phyloP scores from a whole-genome alignment of 768 basidiomycete genomes.

The Amanita rubescens region DNA sequence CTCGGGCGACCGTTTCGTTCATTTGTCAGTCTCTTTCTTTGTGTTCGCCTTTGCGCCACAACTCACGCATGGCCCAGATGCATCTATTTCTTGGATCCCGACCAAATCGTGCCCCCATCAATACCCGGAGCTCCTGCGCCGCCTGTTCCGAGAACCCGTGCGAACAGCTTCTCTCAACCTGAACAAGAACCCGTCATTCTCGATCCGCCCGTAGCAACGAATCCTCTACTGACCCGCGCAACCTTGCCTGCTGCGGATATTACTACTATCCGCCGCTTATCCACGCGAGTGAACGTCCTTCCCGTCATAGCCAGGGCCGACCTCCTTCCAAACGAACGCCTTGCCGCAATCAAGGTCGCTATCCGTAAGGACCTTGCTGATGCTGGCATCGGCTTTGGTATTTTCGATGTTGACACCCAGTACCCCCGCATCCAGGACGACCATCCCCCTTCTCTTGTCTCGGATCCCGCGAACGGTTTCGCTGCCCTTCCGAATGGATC shows the following conservation, averaged over 20 bases:
- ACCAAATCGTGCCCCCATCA: constrained; percentile 66
- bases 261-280: constrained; percentile 69
- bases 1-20: constrained; percentile 70
- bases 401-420: constrained; percentile 71
- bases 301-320: constrained; percentile 82
- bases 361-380: constrained; percentile 76
- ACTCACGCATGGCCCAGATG: constrained; percentile 40
- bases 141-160: constrained; percentile 58
- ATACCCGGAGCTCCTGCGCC: constrained; percentile 62
- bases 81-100: constrained; percentile 84
- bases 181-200: constrained; percentile 74
- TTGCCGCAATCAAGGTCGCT: constrained; percentile 72
- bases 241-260: constrained; percentile 68
- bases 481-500: constrained; percentile 43
- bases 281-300: constrained; percentile 79
- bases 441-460: constrained; percentile 37
- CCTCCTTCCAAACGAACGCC: constrained; percentile 72
- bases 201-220: constrained; percentile 70
- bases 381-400: constrained; percentile 83
- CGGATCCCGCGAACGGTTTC: constrained; percentile 49
- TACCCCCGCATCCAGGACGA: constrained; percentile 41
- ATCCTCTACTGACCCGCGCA: constrained; percentile 60
- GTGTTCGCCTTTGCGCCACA: constrained; percentile 15
- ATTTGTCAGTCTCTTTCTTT: constrained; percentile 49
- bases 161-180: constrained; percentile 63